Evolutionary conservation across 2,329 filamentous ascomycete genomes (phyloP), one percentile per base, ranked within the genome.

Genomic region (Pyrenophora tritici-repentis): DNA sequence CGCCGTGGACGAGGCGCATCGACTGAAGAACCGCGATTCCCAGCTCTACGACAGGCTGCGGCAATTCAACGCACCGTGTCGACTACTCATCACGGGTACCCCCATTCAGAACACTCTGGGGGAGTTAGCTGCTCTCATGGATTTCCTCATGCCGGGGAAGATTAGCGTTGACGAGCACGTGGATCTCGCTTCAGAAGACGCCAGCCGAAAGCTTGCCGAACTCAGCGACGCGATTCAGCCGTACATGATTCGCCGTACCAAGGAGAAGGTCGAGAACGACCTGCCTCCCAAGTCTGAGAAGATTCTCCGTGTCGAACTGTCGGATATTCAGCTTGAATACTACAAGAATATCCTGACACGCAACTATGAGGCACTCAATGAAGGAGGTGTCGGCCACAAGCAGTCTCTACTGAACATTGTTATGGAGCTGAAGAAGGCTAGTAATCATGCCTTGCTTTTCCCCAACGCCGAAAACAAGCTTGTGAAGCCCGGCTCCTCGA

Each of bases 391-490:
- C 54, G 94, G 93, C 5, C 90, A 95, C 73, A 97, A 96, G 75
- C 93, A 96, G 61, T 97, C 93, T 0, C 78, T 99, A 12, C 79
- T 99, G 58, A 99, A 99, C 75, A 94, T 99, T 72, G 97, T 99
- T 85, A 99, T 99, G 94, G 94, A 99, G 74, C 76, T 99, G 67
- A 99, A 99, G 79, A 99, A 99, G 75, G 91, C 94, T 71, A 97
- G 93, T 77, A 99, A 99, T 67, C 94, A 99, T 70, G 93, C 94
- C 1, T 96, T 97, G 77, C 95, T 99, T 87, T 97, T 99, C 64
- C 88, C 90, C 2, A 92, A 91, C 56, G 93, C 91, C 2, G 94
- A 99, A 71, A 90, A 96, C 50, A 90, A 89, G 61, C 90, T 97
- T 10, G 76, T 97, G 42, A 87, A 85, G 53, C 91, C 90, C 12